These are phyloP conservation scores for Epicoccum nigrum DNA, from an alignment of 2,329 filamentous ascomycete species.

Conservation along the genomic window DNA sequence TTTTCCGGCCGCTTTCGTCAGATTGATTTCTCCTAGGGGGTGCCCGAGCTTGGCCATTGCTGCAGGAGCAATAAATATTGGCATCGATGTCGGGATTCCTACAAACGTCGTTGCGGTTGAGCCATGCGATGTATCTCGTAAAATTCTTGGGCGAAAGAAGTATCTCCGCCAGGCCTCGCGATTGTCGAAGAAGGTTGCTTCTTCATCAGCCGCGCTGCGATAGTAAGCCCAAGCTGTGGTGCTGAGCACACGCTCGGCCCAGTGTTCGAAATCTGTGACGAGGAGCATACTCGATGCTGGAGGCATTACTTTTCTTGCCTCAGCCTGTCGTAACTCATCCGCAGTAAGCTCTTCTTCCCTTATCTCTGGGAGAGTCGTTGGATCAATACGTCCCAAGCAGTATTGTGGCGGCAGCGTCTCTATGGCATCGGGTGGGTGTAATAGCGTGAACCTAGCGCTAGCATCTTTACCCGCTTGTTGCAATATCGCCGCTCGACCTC, in stretches of 20 bases:
- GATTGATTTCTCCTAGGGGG: slow-evolving; percentile 5
- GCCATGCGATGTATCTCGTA: slow-evolving; percentile 7
- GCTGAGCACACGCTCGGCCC: slow-evolving; percentile 8
- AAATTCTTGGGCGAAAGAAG: slow-evolving; percentile 3
- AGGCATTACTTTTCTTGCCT: slow-evolving; percentile 3
- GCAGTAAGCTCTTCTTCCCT: slow-evolving; percentile 1
- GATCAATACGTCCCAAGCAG: slow-evolving; percentile 5
- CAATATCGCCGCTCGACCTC: slow-evolving; percentile 4
- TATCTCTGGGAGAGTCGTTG: background rate
- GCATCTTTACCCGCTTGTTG: slow-evolving; percentile 10
- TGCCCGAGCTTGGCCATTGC: slow-evolving; percentile 7
- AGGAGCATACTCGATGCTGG: slow-evolving; percentile 4
- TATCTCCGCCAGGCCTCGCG: slow-evolving; percentile 8
- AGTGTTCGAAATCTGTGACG: slow-evolving; percentile 4
- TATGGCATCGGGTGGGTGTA: slow-evolving; percentile 6
- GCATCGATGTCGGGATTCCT: slow-evolving; percentile 2
- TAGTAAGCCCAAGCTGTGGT: slow-evolving; percentile 10
- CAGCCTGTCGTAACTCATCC: background rate
- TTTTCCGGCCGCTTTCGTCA: slow-evolving; percentile 2
- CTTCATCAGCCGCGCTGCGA: slow-evolving; percentile 7
- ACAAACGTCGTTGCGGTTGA: slow-evolving; percentile 4
- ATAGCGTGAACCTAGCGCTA: slow-evolving; percentile 2
- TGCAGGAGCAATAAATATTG: slow-evolving; percentile 8
- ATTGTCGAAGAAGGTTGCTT: slow-evolving; percentile 4
- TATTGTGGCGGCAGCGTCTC: background rate